Base-by-base conservation (phyloP, 495 filamentous ascomycete genomes). In the Neurospora sp. region DNA sequence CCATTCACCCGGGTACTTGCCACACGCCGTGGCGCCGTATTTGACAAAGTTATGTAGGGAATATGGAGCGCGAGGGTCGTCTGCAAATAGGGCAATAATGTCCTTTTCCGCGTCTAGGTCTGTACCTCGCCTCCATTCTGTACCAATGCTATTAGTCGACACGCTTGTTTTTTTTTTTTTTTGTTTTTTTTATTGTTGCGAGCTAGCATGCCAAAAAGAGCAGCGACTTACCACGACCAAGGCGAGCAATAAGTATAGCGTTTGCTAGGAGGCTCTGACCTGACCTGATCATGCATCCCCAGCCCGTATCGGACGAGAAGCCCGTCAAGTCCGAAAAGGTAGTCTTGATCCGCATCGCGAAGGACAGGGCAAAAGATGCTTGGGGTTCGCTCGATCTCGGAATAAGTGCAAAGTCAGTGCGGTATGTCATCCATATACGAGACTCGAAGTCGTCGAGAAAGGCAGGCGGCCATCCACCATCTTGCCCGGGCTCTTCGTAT, bases 241-340 rank as follows among this genome's bases (percentile, higher is more conserved):
- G 83, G 68, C 84, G 84, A 44, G 94, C 81, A 31, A 91, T 87
- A 12, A 86, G 79, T 71, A 98, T 82, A 5, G 95, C 87, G 79
- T 98, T 98, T 42, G 94, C 96, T 40, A 99, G 84, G 18, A 99
- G 84, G 76, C 93, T 93, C 83, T 99, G 96, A 12, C 96, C 96
- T 0, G 95, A 97, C 76, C 96, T 87, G 75, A 99, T 98, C 96
- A 99, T 99, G 78, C 96, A 99, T 1, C 96, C 96, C 94, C 96
- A 99, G 41, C 96, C 96, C 0, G 93, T 93, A 81, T 99, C 96
- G 3, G 93, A 95, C 27, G 93, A 91, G 83, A 99, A 99, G 22
- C 94, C 94, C 35, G 85, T 85, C 70, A 92, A 87, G 71, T 96
- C 93, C 38, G 89, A 88, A 39, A 98, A 85, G 77, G 94, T 92